A percentile compares a stretch with the other conserved stretches of the same genome.
Conservation (phyloP, 2,329 filamentous ascomycete species). For the Aspergillus ibericus region DNA sequence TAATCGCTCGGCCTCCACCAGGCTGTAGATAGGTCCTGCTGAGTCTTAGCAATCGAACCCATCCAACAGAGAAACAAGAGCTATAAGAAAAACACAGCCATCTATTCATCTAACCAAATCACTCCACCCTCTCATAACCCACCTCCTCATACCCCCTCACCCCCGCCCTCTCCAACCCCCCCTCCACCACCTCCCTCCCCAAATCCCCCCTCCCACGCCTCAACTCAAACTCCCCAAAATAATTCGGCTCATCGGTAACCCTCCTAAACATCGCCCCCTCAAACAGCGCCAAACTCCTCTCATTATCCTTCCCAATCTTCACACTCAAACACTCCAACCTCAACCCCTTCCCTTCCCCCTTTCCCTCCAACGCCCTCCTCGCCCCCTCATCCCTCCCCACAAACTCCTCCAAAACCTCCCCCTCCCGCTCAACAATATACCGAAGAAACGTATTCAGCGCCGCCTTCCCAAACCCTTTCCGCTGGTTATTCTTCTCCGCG, state of each 20-base stretch:
- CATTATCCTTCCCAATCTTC: constrained; percentile 62
- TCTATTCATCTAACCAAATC: not conserved
- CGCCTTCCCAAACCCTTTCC: constrained; percentile 64
- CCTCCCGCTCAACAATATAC: constrained; percentile 62
- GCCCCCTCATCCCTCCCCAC: constrained; percentile 15
- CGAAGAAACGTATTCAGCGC: constrained; percentile 67
- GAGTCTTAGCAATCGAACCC: no score
- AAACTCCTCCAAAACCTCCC: constrained; percentile 60
- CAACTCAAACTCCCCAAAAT: constrained; percentile 68
- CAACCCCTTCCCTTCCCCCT: not conserved
- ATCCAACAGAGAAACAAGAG: not conserved
- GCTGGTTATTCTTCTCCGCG: constrained; percentile 58
- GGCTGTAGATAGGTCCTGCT: no score
- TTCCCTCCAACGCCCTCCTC: constrained; percentile 7
- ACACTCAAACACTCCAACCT: constrained; percentile 53
- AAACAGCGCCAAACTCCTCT: constrained; percentile 60
- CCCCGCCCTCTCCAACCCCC: constrained; percentile 31
- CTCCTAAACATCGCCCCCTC: constrained; percentile 59
- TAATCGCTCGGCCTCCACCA: no score
- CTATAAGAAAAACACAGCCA: not conserved
- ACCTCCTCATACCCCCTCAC: constrained; percentile 41
- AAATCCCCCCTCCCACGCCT: constrained; percentile 39
- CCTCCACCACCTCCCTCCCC: constrained; percentile 24
- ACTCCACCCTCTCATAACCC: constrained; percentile 29
- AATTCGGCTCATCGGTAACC: constrained; percentile 55